These are phyloP conservation scores for Aspergillus carlsbadensis DNA, from an alignment of 495 filamentous ascomycete genomes.

Conservation along the genomic window DNA sequence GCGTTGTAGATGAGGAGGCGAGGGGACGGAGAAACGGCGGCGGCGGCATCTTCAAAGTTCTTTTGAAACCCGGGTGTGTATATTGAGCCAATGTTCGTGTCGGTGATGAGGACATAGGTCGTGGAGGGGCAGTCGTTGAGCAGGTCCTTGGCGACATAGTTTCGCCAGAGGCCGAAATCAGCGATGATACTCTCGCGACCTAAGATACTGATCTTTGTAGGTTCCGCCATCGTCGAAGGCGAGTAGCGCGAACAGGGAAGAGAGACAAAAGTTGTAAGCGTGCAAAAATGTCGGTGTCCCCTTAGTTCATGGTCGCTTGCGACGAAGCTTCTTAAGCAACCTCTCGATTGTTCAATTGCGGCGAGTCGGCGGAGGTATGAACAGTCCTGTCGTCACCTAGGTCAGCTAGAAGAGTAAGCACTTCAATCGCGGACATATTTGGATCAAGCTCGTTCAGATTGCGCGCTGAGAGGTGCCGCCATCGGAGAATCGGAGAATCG, in stretches of 20 bases:
- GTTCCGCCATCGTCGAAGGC: constrained; percentile 36
- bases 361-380: background rate
- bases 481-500: constrained; percentile 9
- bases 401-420: background rate
- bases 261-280: constrained; percentile 1
- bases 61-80: constrained; percentile 77
- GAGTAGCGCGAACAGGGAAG: background rate
- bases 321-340: constrained; percentile 2
- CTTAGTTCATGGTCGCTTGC: constrained; percentile 37
- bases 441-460: background rate
- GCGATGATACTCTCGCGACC: constrained; percentile 80
- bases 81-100: constrained; percentile 81
- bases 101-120: constrained; percentile 94
- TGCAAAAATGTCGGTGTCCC: constrained; percentile 11
- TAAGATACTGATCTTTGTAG: constrained; percentile 55
- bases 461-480: constrained; percentile 1
- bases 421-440: background rate
- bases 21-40: constrained; percentile 49
- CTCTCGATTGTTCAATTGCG: background rate
- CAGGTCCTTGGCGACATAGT: constrained; percentile 79
- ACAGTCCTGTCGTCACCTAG: background rate
- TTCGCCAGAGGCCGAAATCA: constrained; percentile 87
- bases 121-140: constrained; percentile 74
- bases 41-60: constrained; percentile 60
- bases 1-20: constrained; percentile 85